Conservation (phyloP, 1,139 yeast genomes). For the Magnusiomyces magnusii region DNA sequence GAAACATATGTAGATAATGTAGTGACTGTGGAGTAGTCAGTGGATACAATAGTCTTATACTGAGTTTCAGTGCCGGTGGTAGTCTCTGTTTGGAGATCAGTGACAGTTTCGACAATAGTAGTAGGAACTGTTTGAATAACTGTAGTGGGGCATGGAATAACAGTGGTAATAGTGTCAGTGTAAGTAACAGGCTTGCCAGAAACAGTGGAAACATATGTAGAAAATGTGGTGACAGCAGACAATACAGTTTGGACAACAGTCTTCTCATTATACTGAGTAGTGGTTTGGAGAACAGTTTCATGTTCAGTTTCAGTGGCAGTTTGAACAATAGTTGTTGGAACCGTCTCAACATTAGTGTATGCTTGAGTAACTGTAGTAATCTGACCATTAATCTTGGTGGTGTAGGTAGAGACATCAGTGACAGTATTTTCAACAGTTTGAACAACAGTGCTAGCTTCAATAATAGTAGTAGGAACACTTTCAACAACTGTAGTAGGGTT, state of each 20-base stretch:
- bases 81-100: neutral
- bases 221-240: neutral
- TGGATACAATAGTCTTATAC: neutral
- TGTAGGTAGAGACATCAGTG: slow-evolving; percentile 1
- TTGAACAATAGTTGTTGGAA: slow-evolving; percentile 7
- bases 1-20: neutral
- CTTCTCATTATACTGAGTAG: slow-evolving; percentile 2
- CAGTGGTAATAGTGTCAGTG: slow-evolving; percentile 1
- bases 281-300: slow-evolving; percentile 4
- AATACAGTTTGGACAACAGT: neutral
- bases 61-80: neutral
- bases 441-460: neutral
- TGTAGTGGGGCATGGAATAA: neutral
- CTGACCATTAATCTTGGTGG: neutral
- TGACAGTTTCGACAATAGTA: neutral
- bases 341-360: neutral
- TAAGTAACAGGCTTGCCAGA: neutral
- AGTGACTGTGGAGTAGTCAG: neutral
- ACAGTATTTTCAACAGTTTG: neutral
- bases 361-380: neutral
- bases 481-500: neutral
- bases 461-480: slow-evolving; percentile 3
- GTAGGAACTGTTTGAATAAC: neutral
- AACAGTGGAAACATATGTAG: neutral
- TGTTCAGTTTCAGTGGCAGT: neutral